Evolutionary conservation across 2,329 filamentous ascomycete genomes (phyloP), one percentile per base, ranked within the genome.

Genomic region (Juglanconis sp.): DNA sequence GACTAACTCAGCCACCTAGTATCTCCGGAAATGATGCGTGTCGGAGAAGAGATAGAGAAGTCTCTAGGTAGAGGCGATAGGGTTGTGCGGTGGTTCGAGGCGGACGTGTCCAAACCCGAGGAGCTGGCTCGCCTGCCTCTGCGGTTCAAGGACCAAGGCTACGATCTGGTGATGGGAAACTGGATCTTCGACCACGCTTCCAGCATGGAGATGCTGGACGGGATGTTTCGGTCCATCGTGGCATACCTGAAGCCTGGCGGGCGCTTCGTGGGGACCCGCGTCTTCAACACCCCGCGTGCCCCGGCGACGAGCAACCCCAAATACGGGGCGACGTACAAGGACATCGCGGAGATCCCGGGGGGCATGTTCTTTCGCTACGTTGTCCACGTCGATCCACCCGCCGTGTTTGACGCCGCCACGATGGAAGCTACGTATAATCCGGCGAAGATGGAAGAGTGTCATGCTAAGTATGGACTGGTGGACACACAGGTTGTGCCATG

Each of bases 11-110:
- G 10, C 13, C 1, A 7, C 17, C 1, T 17, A 59, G 60, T 72
- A n/a, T 70, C 69, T 4, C 48, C 54, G 0, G 68, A 63, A 40
- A 72, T 70, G 70, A 64, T 72, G 65, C 60, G 56, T 4, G 44
- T 65, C 3, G 71, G 66, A 5, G 17, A 58, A 15, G 53, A 63
- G 38, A 48, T 60, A 10, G 64, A 64, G 48, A n/a, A 24, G 10
- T 53, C 59, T 7, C 36, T 59, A 4, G 59, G 56, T 13, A 65
- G 17, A 15, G 56, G 60, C 8, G n/a, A 40, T 11, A 34, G 46
- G 1, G 52, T 62, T 15, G 63, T 65, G 30, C 47, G 57, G 13
- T 61, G 56, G 60, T 63, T 62, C 35, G 61, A 65, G 53, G 66
- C 48, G 7, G 65, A 67, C 30, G 63, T 59, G 1, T 61, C 65